Evolutionary conservation across 352 stramenopile species (phyloP), one percentile per base, ranked within the genome.

Genomic region (Heterotrichella gracilis): DNA sequence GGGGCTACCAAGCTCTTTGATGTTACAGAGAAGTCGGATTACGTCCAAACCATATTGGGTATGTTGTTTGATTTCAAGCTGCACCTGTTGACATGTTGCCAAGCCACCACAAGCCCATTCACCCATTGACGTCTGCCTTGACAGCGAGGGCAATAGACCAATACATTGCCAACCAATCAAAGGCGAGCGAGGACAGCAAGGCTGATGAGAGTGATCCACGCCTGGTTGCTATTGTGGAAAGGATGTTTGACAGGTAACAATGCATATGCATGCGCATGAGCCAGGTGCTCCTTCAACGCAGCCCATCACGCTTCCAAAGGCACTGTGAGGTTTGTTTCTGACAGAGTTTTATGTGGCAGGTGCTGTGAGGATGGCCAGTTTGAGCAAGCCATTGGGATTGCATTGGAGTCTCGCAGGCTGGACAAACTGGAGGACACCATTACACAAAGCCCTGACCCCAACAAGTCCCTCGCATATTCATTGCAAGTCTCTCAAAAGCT

Each of bases 61-160:
- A 79, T 89, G 24, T 95, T n/a, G n/a, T n/a, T n/a, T n/a, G n/a
- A n/a, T n/a, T n/a, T n/a, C n/a, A n/a, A n/a, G n/a, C n/a, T n/a
- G n/a, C n/a, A n/a, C n/a, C n/a, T n/a, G n/a, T n/a, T n/a, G n/a
- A n/a, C n/a, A n/a, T n/a, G n/a, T n/a, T n/a, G n/a, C n/a, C n/a
- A n/a, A n/a, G n/a, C n/a, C n/a, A n/a, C n/a, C n/a, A n/a, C n/a
- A n/a, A n/a, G n/a, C n/a, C n/a, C n/a, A n/a, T n/a, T n/a, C n/a
- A n/a, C n/a, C n/a, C n/a, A n/a, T n/a, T n/a, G n/a, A n/a, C n/a
- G n/a, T n/a, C n/a, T n/a, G n/a, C n/a, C n/a, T n/a, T n/a, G n/a
- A n/a, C n/a, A n/a, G n/a, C n/a, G n/a, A n/a, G n/a, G n/a, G n/a
- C 89, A 74, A 94, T 99, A 73, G 91, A 96, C 75, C 84, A 93